Evolutionary conservation across 2,329 filamentous ascomycete species (phyloP).

Genomic region (Colletotrichum tofieldiae): DNA sequence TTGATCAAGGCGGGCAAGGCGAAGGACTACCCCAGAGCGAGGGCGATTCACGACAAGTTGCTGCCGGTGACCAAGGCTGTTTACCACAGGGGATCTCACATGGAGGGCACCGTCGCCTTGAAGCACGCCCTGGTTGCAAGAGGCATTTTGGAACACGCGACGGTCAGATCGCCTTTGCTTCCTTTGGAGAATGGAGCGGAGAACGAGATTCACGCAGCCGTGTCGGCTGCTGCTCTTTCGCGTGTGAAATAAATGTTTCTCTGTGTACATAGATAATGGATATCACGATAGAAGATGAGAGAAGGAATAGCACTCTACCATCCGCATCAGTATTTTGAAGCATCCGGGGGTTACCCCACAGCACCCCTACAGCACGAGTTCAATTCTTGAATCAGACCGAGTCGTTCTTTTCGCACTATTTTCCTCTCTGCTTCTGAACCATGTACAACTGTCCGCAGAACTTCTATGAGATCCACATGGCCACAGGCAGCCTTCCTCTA

Average conservation of each 20-base stretch:
- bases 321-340: too few species aligned
- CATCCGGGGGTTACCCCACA: background rate
- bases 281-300: background rate
- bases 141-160: slow-evolving; percentile 65
- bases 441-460: too few species aligned
- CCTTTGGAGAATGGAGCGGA: slow-evolving; percentile 60
- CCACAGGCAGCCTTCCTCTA: too few species aligned
- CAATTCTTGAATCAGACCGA: too few species aligned
- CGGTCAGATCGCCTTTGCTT: slow-evolving; percentile 64
- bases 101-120: slow-evolving; percentile 68
- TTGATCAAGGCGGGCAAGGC: slow-evolving; percentile 66
- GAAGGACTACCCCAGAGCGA: slow-evolving; percentile 63
- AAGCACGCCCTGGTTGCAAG: slow-evolving; percentile 68
- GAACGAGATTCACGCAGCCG: slow-evolving; percentile 59
- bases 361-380: too few species aligned
- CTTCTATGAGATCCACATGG: too few species aligned
- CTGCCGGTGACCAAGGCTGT: slow-evolving; percentile 68
- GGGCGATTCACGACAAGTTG: slow-evolving; percentile 65
- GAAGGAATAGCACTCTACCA: background rate
- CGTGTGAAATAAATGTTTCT: slow-evolving; percentile 8
- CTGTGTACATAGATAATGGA: background rate
- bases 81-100: slow-evolving; percentile 69
- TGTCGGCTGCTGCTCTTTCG: slow-evolving; percentile 49
- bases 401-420: too few species aligned
- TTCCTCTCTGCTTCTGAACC: too few species aligned